These are phyloP conservation scores for Ascodesmis nigricans DNA, from an alignment of 495 filamentous ascomycete species.

Conservation along the genomic window DNA sequence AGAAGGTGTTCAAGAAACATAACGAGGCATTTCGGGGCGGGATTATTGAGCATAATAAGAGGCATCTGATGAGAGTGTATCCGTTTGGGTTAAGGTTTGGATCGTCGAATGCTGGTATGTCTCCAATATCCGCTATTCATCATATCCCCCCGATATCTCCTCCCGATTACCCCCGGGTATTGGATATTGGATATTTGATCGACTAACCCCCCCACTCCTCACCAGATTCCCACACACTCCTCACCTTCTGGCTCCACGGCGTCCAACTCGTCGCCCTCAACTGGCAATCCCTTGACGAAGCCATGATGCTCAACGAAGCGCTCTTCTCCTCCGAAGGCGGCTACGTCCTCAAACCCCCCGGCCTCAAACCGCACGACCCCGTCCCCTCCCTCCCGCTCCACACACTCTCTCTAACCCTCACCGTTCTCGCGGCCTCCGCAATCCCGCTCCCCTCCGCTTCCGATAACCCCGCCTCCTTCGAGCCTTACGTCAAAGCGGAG, in stretches of 20 bases:
- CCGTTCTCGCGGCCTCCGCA: constrained; percentile 34
- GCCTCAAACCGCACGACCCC: constrained; percentile 29
- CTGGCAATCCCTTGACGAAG: constrained; percentile 78
- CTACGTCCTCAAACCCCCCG: constrained; percentile 65
- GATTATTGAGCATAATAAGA: constrained; percentile 64
- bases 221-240: too few species aligned
- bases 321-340: constrained; percentile 70
- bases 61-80: constrained; percentile 71
- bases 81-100: constrained; percentile 60
- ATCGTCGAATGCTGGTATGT: constrained; percentile 71
- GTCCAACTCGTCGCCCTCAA: constrained; percentile 86
- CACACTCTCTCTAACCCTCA: constrained; percentile 32
- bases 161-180: too few species aligned
- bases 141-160: too few species aligned
- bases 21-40: constrained; percentile 36
- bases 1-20: constrained; percentile 50
- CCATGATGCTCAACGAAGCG: constrained; percentile 87
- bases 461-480: constrained; percentile 37
- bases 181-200: too few species aligned
- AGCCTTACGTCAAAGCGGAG: constrained; percentile 61
- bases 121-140: too few species aligned
- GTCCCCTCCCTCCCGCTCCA: constrained; percentile 22
- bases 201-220: too few species aligned
- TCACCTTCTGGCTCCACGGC: constrained; percentile 74
- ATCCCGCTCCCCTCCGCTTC: constrained; percentile 33